Base-by-base conservation (phyloP, 768 basidiomycete species). In the Holtermannia corniformis region DNA sequence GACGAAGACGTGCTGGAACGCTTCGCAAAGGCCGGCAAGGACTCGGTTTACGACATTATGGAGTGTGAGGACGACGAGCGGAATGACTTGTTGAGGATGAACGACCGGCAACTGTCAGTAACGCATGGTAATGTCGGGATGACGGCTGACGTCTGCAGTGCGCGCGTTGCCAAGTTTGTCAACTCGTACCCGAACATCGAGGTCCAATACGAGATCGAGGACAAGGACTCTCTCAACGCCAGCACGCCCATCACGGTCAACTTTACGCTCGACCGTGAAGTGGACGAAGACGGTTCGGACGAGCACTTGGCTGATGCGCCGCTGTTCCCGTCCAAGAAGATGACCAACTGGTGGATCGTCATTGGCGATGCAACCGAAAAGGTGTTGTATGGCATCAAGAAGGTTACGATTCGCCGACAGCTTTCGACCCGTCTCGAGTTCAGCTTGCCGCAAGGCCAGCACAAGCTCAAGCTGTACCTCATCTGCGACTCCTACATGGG, bases 181-280 rank as follows among this genome's bases (percentile, higher is more conserved):
- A 97, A 99, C 73, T 85, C 90, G 1, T 97, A 95, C 67, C 93
- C 93, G 0, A 92, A 88, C n/a, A 78, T 97, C 37, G 95, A 99
- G 55, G 88, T 97, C 41, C 77, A 80, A 12, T 83, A 86, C 62
- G 82, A 90, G 54, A 78, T 99, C n/a, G 84, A 81, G 57, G 71
- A 76, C 49, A 83, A 86, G 68, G 87, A 84, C 50, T 85, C 87
- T 10, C 86, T 91, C 69, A 86, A 84, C 0, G 87, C 95, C 0
- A 84, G 85, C 12, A 76, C 84, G 10, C 87, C 95, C 0, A 87
- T 99, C 72, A 74, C 78, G 7, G 76, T 97, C 50, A 81, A 85
- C 60, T 86, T 96, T 41, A 74, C 79, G 0, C 81, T 97, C 12
- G 79, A 85, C 25, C 80, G 85, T 19, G 93, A 97, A 50, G 81